Evolutionary conservation across 768 basidiomycete species (phyloP).

Genomic region (Pulveroboletus sp.): DNA sequence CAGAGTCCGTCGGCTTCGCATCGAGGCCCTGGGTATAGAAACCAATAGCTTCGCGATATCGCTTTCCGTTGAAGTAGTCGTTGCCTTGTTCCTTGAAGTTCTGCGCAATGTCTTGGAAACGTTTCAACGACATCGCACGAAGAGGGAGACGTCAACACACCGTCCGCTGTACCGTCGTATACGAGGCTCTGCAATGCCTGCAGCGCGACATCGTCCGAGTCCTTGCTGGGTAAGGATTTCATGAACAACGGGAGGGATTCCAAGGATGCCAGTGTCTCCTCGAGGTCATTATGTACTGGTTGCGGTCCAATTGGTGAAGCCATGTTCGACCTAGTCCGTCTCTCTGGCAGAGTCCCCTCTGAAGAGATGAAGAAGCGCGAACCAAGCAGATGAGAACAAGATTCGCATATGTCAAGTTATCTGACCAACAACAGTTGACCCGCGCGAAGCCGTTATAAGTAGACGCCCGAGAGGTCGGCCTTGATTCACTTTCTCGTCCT

Average conservation of each 20-base stretch:
- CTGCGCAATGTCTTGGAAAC: slow-evolving; percentile 67
- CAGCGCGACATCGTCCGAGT: slow-evolving; percentile 55
- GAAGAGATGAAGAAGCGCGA: not conserved
- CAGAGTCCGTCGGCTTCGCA: slow-evolving; percentile 64
- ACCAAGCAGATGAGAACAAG: slow-evolving; percentile 18
- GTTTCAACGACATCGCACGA: not conserved
- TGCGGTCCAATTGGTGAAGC: slow-evolving; percentile 23
- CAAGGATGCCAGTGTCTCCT: slow-evolving; percentile 40
- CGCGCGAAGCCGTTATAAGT: too few relatives aligned
- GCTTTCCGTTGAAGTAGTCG: slow-evolving; percentile 85
- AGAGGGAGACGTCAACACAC: slow-evolving; percentile 44
- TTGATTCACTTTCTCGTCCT: not conserved
- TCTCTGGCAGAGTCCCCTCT: not conserved
- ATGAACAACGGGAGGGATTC: slow-evolving; percentile 89
- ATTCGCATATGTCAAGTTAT: slow-evolving; percentile 2
- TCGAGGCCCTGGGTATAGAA: slow-evolving; percentile 92
- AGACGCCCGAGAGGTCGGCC: not conserved
- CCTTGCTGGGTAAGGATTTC: slow-evolving; percentile 74
- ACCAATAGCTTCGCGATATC: slow-evolving; percentile 78
- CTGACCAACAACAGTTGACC: not conserved
- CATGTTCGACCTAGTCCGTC: slow-evolving; percentile 9
- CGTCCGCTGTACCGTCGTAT: slow-evolving; percentile 90
- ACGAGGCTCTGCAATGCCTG: slow-evolving; percentile 82
- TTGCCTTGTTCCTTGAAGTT: slow-evolving; percentile 97
- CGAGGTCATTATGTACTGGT: slow-evolving; percentile 17